Evolutionary conservation across 164 flowering plant species (phyloP), one percentile per base, ranked within the genome.

Genomic region (Litsea cubeba): DNA sequence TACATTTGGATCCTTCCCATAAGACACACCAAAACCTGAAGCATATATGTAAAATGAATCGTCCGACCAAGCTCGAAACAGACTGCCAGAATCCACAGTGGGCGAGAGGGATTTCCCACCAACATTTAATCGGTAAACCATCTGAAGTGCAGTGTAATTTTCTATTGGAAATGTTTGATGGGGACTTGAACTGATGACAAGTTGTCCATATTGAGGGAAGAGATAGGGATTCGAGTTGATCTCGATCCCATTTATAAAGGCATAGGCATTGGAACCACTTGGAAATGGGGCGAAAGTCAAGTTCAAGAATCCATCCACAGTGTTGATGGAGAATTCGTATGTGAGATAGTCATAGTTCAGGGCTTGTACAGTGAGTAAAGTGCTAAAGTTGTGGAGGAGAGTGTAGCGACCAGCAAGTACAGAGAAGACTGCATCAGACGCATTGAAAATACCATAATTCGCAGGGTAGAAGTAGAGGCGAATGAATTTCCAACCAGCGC

Each of bases 161-260:
- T 77, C 91, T 18, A 90, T 76, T 17, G 0, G 2, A 75, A 75
- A 79, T n/a, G 14, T 0, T 30, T 32, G 71, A 5, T 11, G 22
- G 3, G 50, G 0, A 17, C 12, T 11, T 50, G 6, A 89, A 24
- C 86, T 66, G 50, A 25, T 12, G 28, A 77, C 62, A 25, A 71
- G 68, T n/a, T 79, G 84, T 26, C 77, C 82, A 4, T 30, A 65
- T 23, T 75, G 67, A 58, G 70, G 75, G 77, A 91, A 95, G 12
- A 93, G 79, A 65, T 91, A 89, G 22, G 98, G 97, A 86, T 88
- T 88, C 0, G 98, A 89, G 25, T 89, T 77, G 63, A 91, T 77
- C 85, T 95, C 98, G 76, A 95, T 91, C 78, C 99, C 99, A 78
- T 95, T 95, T 14, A 93, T 90, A 76, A 90, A 93, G 0, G 99